phyloP scores from a whole-genome alignment of 495 filamentous ascomycete genomes.

The Aspergillus carlsbadensis region DNA sequence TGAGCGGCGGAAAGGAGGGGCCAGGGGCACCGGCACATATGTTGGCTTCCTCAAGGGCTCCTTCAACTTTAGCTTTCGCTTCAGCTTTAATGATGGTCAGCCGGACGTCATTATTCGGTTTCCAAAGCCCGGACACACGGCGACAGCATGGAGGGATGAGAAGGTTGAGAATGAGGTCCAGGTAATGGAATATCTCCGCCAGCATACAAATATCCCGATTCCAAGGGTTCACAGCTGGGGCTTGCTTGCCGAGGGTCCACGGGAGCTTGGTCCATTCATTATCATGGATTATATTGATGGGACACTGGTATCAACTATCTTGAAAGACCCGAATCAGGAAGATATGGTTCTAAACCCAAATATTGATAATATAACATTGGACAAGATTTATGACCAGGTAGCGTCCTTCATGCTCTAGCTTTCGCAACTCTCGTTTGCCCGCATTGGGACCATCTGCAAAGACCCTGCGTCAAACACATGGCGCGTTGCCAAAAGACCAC shows the following conservation, averaged over 20 bases:
- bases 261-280: slow-evolving; percentile 39
- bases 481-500: slow-evolving; percentile 31
- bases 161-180: slow-evolving; percentile 41
- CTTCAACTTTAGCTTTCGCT: slow-evolving; percentile 34
- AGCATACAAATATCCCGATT: slow-evolving; percentile 41
- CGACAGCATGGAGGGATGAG: slow-evolving; percentile 30
- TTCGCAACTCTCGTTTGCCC: slow-evolving; percentile 34
- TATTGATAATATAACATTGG: slow-evolving; percentile 22
- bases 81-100: slow-evolving; percentile 30
- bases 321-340: slow-evolving; percentile 31
- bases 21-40: slow-evolving; percentile 24
- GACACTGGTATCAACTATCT: slow-evolving; percentile 27
- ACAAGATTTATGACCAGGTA: slow-evolving; percentile 36
- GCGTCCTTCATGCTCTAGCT: slow-evolving; percentile 37
- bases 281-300: slow-evolving; percentile 42
- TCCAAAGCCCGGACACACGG: slow-evolving; percentile 31
- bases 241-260: slow-evolving; percentile 31
- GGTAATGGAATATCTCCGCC: slow-evolving; percentile 34
- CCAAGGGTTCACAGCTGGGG: slow-evolving; percentile 35
- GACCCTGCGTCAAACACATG: slow-evolving; percentile 26
- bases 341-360: slow-evolving; percentile 32
- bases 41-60: slow-evolving; percentile 31
- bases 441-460: slow-evolving; percentile 38
- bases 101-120: slow-evolving; percentile 35
- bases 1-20: slow-evolving; percentile 24